Evolutionary conservation across 176 grass and related monocot genomes (phyloP), one percentile per base, ranked within the genome.

Genomic region (Lolium multiflorum): DNA sequence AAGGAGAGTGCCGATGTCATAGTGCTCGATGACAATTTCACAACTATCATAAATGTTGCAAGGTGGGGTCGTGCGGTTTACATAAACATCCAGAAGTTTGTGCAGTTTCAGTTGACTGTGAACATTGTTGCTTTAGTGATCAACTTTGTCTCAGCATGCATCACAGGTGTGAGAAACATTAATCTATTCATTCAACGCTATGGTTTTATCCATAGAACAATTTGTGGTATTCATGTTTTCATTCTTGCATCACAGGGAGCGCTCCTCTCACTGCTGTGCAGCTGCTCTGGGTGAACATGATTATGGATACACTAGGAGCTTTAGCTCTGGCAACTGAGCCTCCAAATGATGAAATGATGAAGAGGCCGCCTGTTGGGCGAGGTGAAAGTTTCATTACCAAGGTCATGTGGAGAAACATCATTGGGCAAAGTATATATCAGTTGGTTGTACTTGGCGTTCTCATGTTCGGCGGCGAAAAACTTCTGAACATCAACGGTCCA

Each of bases 231-330:
- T 48, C 41, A 20, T 43, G 64, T 80, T 87, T 18, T 62, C n/a
- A 35, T 54, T 81, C 67, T 68, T 50, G 50, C 25, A 13, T 85
- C 74, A 8, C 83, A 98, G 96, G 96, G 12, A 93, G 63, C 54
- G 86, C 96, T 89, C 96, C 96, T 61, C 93, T 98, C 9, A 98
- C 96, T 51, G 96, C 96, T 14, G 96, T 98, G 60, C 96, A 98
- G 82, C 39, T 98, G 81, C 85, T 98, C 85, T 98, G 96, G 96
- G 96, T 98, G 24, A 98, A 98, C 89, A 98, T 98, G 96, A 98
- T 98, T 74, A 98, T 98, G 96, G 96, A 98, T 61, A 98, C 96
- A 67, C 71, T 98, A 17, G 93, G 96, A 83, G 96, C 96, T 71
- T 90, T 98, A 89, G 96, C 96, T 66, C 85, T 95, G 9, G 96